Conservation (phyloP, 768 basidiomycete genomes). For the Postia placenta region DNA sequence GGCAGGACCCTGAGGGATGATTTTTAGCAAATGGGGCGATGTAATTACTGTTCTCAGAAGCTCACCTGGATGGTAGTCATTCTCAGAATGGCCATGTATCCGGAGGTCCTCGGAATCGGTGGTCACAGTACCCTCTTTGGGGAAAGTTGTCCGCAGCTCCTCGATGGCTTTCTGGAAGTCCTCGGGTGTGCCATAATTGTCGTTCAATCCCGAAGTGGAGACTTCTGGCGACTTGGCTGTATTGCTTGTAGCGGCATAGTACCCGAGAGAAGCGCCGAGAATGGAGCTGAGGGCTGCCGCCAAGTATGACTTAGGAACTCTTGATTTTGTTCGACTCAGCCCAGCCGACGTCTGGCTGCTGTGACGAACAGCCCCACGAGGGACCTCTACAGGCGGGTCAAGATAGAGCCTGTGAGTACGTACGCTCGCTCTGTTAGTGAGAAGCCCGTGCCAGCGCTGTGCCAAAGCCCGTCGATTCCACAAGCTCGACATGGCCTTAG, state of each 20-base stretch:
- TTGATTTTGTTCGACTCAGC: no score
- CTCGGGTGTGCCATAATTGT: conserved; percentile 39
- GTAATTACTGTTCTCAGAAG: background rate
- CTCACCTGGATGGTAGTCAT: conserved; percentile 54
- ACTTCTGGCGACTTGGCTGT: no score
- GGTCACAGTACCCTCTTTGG: conserved; percentile 39
- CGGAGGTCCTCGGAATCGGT: conserved; percentile 46
- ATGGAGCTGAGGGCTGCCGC: background rate
- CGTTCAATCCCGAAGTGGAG: background rate
- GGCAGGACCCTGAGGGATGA: conserved; percentile 9
- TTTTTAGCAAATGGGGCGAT: no score
- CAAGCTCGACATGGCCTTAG: background rate
- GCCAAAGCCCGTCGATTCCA: background rate
- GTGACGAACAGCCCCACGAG: no score
- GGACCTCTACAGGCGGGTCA: no score
- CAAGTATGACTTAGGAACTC: no score
- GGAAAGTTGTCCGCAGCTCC: conserved; percentile 42
- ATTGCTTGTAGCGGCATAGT: no score
- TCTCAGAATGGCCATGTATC: conserved; percentile 60
- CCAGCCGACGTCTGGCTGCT: no score
- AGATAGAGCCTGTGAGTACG: no score
- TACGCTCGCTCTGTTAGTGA: no score
- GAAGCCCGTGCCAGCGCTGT: background rate
- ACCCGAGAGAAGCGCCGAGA: background rate
- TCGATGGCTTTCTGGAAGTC: conserved; percentile 47